These are phyloP conservation scores for Aspergillus flavus DNA, from an alignment of 2,329 filamentous ascomycete genomes.

Conservation along the genomic window DNA sequence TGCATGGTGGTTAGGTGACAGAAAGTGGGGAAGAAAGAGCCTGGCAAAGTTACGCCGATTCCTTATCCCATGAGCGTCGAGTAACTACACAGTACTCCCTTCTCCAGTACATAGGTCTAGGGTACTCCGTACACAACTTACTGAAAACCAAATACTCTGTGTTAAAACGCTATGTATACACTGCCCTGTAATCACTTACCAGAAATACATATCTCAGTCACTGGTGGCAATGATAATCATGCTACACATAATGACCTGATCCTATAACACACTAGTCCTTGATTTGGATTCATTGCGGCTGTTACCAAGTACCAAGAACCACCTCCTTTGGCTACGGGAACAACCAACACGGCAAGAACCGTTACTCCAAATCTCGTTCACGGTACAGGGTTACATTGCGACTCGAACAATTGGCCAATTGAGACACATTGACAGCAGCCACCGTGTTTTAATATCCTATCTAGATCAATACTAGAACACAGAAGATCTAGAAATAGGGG, in stretches of 20 bases:
- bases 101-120: neutral
- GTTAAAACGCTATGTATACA: neutral
- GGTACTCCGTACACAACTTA: neutral
- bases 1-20: constrained; percentile 4
- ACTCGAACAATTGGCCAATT: neutral
- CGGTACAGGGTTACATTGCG: neutral
- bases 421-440: neutral
- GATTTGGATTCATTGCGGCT: neutral
- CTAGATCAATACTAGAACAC: neutral
- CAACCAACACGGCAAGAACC: neutral
- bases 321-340: neutral
- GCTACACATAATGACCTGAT: neutral
- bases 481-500: neutral
- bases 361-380: neutral
- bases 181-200: neutral
- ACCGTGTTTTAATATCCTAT: neutral
- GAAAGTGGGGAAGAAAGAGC: neutral
- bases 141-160: neutral
- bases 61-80: neutral
- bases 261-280: neutral
- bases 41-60: neutral
- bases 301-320: neutral
- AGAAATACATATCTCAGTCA: neutral
- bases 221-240: neutral
- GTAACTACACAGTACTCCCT: neutral